Conservation (phyloP, 2,329 filamentous ascomycete genomes). For the Claviceps maximensis region DNA sequence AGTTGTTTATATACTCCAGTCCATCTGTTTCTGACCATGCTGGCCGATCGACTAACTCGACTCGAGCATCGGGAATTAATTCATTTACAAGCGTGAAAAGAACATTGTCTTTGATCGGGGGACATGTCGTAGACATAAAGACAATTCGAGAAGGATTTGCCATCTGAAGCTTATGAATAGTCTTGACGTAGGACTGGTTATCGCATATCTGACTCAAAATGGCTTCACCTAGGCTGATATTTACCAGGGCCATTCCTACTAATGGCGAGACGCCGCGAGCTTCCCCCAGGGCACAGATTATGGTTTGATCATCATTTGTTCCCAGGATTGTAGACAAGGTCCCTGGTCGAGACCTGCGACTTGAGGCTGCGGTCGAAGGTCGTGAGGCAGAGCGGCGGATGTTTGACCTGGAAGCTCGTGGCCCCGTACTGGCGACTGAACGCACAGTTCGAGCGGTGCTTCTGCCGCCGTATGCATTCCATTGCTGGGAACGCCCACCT, state of each 20-base stretch:
- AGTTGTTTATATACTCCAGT: slow-evolving; percentile 60
- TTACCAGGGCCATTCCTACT: slow-evolving; percentile 77
- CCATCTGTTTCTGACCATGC: slow-evolving; percentile 75
- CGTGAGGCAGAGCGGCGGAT: not conserved
- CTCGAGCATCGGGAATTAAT: slow-evolving; percentile 18
- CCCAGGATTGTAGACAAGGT: slow-evolving; percentile 27
- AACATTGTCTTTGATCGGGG: slow-evolving; percentile 55
- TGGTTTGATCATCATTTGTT: slow-evolving; percentile 45
- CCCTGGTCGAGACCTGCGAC: slow-evolving; percentile 30
- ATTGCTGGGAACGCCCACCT: not conserved
- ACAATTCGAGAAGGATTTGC: slow-evolving; percentile 70
- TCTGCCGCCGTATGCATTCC: not conserved
- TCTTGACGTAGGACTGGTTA: slow-evolving; percentile 81
- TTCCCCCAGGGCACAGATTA: slow-evolving; percentile 82
- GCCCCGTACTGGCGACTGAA: slow-evolving; percentile 8
- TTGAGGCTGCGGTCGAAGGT: slow-evolving; percentile 26
- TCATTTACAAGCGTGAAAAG: slow-evolving; percentile 63
- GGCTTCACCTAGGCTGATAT: slow-evolving; percentile 71
- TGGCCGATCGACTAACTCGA: slow-evolving; percentile 51
- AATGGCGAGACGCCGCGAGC: slow-evolving; percentile 76
- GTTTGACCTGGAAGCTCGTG: slow-evolving; percentile 3
- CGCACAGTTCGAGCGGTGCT: slow-evolving; percentile 6
- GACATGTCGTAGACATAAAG: slow-evolving; percentile 56
- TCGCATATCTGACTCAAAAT: slow-evolving; percentile 86
- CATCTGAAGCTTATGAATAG: slow-evolving; percentile 73